A percentile compares a stretch with the other conserved stretches of the same genome.
Evolutionary conservation across 345 rosid species (phyloP).

Genomic region (Rhodamnia argentea): DNA sequence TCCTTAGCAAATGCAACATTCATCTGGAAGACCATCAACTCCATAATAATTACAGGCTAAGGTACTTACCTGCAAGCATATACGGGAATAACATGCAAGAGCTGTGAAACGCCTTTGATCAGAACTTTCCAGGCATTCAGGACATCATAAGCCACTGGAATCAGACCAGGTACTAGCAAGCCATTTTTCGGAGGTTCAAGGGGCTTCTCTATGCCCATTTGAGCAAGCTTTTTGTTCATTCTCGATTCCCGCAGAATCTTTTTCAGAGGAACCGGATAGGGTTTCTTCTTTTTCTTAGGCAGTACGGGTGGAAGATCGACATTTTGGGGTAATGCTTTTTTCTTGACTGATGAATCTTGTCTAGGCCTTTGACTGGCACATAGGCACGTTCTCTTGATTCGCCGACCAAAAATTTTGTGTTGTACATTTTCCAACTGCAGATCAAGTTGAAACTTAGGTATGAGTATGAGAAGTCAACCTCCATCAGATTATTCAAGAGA

Average conservation of each 20-base stretch:
- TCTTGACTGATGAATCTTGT: conserved; percentile 8
- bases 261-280: conserved; percentile 62
- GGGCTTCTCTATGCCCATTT: conserved; percentile 73
- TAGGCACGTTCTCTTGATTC: conserved; percentile 13
- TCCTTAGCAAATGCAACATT: neutral
- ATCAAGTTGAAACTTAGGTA: neutral
- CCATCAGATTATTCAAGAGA: neutral
- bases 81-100: conserved; percentile 62
- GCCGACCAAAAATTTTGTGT: conserved; percentile 10
- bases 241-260: conserved; percentile 53
- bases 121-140: conserved; percentile 74
- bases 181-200: conserved; percentile 83
- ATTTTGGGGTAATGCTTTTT: conserved; percentile 40
- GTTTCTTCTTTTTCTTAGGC: conserved; percentile 81
- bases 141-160: conserved; percentile 63
- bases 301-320: conserved; percentile 69
- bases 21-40: neutral
- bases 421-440: conserved; percentile 26
- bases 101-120: conserved; percentile 73
- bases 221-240: conserved; percentile 62
- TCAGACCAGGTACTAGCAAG: conserved; percentile 57
- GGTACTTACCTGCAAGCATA: conserved; percentile 56
- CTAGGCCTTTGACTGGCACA: conserved; percentile 31
- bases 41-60: neutral
- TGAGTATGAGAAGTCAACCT: neutral